Conservation (phyloP, 805 yeast genomes). For the Candida ponderosae region DNA sequence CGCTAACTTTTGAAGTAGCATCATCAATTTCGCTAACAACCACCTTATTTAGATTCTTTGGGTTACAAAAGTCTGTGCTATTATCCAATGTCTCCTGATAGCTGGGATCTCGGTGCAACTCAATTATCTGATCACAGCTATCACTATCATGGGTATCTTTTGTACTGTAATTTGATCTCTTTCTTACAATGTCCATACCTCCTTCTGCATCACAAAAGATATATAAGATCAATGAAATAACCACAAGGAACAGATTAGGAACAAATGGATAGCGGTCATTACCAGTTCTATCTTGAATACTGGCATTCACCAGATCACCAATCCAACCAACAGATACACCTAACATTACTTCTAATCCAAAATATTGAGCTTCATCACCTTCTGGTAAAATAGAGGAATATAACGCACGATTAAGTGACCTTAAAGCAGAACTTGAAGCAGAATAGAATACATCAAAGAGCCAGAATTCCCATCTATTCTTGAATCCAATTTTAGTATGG, state of each 20-base stretch:
- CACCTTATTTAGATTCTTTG: too few species aligned
- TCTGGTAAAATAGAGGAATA: slow-evolving; percentile 31
- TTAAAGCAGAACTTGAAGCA: slow-evolving; percentile 25
- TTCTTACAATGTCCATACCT: slow-evolving; percentile 22
- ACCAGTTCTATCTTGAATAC: slow-evolving; percentile 30
- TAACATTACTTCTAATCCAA: slow-evolving; percentile 32
- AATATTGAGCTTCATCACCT: slow-evolving; percentile 35
- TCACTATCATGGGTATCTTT: too few species aligned
- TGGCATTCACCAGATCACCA: slow-evolving; percentile 29
- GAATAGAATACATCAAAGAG: slow-evolving; percentile 29
- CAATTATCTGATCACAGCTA: too few species aligned
- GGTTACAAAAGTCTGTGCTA: too few species aligned
- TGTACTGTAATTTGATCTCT: slow-evolving; percentile 2
- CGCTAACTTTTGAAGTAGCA: too few species aligned
- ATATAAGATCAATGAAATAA: slow-evolving; percentile 20
- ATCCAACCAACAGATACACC: slow-evolving; percentile 36
- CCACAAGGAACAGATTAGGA: slow-evolving; percentile 26
- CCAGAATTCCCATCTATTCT: slow-evolving; percentile 37
- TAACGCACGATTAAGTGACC: slow-evolving; percentile 28
- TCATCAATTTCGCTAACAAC: too few species aligned
- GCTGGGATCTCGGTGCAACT: too few species aligned
- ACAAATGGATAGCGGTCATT: slow-evolving; percentile 30
- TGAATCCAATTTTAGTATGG: slow-evolving; percentile 26
- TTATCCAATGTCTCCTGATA: too few species aligned
- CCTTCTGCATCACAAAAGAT: slow-evolving; percentile 22